These are phyloP conservation scores for Nakaseomyces nivariensis DNA, from an alignment of 1,139 yeast species.

Conservation along the genomic window DNA sequence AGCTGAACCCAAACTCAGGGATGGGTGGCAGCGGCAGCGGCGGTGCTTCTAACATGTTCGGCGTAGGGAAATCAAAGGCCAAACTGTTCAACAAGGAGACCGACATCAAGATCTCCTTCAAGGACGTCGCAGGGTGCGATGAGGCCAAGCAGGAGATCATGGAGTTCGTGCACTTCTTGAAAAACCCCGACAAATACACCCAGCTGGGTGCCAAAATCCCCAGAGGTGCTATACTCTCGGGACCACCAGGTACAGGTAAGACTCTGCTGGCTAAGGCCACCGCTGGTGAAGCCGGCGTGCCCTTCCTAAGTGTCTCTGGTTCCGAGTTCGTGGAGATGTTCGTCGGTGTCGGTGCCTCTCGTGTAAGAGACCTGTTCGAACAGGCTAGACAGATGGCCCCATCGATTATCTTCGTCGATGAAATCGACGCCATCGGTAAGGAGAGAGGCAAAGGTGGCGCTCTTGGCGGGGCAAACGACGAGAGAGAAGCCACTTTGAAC, in stretches of 20 bases:
- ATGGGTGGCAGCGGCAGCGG: conserved; percentile 44
- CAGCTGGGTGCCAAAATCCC: conserved; percentile 76
- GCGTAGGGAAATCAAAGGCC: conserved; percentile 60
- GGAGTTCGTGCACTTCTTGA: conserved; percentile 75
- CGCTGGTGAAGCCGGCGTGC: conserved; percentile 81
- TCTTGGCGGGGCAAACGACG: conserved; percentile 64
- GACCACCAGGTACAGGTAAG: conserved; percentile 86
- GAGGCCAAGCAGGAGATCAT: conserved; percentile 77
- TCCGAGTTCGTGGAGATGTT: conserved; percentile 77
- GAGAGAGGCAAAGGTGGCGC: conserved; percentile 52
- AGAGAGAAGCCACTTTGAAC: conserved; percentile 69
- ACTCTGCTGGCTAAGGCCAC: conserved; percentile 74
- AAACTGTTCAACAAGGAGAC: conserved; percentile 62
- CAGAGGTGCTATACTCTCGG: conserved; percentile 72
- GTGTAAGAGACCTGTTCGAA: conserved; percentile 73
- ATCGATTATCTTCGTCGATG: conserved; percentile 70
- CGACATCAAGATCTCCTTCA: conserved; percentile 60
- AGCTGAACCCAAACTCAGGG: conserved; percentile 35
- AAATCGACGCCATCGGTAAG: conserved; percentile 79
- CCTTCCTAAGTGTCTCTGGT: conserved; percentile 73
- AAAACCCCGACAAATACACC: conserved; percentile 64
- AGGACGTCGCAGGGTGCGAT: conserved; percentile 76
- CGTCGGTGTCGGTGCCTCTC: conserved; percentile 75
- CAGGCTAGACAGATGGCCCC: conserved; percentile 78
- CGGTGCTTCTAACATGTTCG: conserved; percentile 50